Evolutionary conservation across 2,329 filamentous ascomycete genomes (phyloP).

Genomic region (Paraphoma sp.): DNA sequence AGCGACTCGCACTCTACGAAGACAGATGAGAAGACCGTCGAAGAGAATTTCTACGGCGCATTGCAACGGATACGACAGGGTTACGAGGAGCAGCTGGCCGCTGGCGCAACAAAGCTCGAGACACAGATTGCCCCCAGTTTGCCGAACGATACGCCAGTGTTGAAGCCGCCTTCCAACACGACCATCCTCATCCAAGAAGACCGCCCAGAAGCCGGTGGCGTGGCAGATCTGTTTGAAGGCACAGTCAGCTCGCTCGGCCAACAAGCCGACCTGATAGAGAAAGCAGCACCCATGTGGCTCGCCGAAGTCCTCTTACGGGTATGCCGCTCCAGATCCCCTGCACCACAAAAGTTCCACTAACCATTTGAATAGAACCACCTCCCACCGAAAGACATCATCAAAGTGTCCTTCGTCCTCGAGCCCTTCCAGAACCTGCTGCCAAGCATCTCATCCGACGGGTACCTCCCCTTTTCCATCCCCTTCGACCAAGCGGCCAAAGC

Average conservation of each 20-base stretch:
- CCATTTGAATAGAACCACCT: slow-evolving; percentile 68
- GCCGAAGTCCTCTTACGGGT: slow-evolving; percentile 82
- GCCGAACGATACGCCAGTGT: slow-evolving; percentile 75
- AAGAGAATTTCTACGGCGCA: slow-evolving; percentile 76
- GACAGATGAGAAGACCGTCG: slow-evolving; percentile 72
- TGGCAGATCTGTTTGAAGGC: slow-evolving; percentile 88
- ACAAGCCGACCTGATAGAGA: slow-evolving; percentile 84
- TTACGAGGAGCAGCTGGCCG: slow-evolving; percentile 72
- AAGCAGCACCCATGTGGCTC: slow-evolving; percentile 88
- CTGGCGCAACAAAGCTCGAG: slow-evolving; percentile 60
- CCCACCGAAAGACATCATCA: slow-evolving; percentile 88
- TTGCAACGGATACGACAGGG: slow-evolving; percentile 75
- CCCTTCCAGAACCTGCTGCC: slow-evolving; percentile 80
- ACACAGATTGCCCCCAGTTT: slow-evolving; percentile 72
- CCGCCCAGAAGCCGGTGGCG: slow-evolving; percentile 66
- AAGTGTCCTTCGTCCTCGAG: slow-evolving; percentile 92
- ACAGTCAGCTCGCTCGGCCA: slow-evolving; percentile 79
- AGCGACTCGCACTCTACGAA: slow-evolving; percentile 66
- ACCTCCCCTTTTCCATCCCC: slow-evolving; percentile 41
- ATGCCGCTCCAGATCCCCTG: slow-evolving; percentile 24
- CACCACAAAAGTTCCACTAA: neutral
- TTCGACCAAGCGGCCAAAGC: slow-evolving; percentile 30
- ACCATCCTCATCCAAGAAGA: slow-evolving; percentile 71
- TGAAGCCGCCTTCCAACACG: slow-evolving; percentile 72
- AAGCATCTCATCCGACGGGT: slow-evolving; percentile 75